Base-by-base conservation (phyloP, 148 eudicot genomes). In the Spergularia marina region DNA sequence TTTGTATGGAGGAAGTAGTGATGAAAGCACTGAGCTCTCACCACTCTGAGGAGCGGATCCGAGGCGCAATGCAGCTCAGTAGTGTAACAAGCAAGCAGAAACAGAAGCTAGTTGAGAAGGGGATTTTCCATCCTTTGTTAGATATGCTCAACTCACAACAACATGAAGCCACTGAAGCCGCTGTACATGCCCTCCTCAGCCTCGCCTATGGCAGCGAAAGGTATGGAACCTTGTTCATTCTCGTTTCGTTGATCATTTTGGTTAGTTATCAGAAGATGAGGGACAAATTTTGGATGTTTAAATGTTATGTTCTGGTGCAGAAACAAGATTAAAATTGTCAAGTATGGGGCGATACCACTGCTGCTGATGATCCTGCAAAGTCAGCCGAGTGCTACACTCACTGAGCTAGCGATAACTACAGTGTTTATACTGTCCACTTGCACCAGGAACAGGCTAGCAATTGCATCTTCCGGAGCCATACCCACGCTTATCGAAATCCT, bases 141-240 rank as follows among this genome's bases (percentile, higher is more conserved):
- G 74, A 77, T 23, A 87, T 91, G 90, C 87, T 91, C 39, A 74
- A 64, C 65, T 30, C 71, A 0, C 76, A 82, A 54, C 85, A 88
- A 74, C 81, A 61, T 44, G 86, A 91, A 53, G 67, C 89, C 70
- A 58, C 77, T 80, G 91, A 91, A 79, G 92, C 96, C 41, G 83
- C 92, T n/a, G 77, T 91, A 40, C 82, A 84, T 54, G 92, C 96
- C 49, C 86, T 91, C 64, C 92, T 91, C 39, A 88, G 85, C 75
- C 89, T 91, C 10, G 88, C 90, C 66, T 91, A 83, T 74, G 90
- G 92, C 61, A 91, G 96, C 69, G 92, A 91, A 81, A 78, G 92
- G 96, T 87, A 55, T 25, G 14, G 5, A 20, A 6, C 21, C 21
- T 36, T 57, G 16, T 21, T 56, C 8, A 53, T 21, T 70, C n/a